phyloP scores from a whole-genome alignment of 176 grass and related monocot species.

The Cenchrus americanus region DNA sequence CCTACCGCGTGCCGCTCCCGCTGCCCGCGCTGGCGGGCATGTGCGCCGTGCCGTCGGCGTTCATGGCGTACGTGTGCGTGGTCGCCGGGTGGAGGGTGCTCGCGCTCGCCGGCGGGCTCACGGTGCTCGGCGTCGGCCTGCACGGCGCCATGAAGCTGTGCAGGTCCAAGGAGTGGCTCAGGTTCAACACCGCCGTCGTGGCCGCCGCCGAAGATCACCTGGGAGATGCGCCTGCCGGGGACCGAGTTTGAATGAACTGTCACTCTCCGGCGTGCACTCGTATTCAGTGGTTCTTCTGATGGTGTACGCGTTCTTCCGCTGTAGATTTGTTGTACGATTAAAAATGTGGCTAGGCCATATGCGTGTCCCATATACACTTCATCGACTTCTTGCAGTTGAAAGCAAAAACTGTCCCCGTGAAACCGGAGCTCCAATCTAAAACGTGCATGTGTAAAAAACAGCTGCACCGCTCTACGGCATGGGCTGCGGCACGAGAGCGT shows the following conservation, averaged over 20 bases:
- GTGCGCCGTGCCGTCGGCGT: slow-evolving; percentile 41
- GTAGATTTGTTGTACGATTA: too few relatives aligned
- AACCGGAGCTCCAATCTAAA: too few relatives aligned
- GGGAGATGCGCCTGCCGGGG: not conserved
- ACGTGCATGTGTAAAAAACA: too few relatives aligned
- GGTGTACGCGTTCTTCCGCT: too few relatives aligned
- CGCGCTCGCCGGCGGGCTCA: slow-evolving; percentile 22
- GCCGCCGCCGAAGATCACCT: not conserved
- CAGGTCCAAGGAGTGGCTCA: slow-evolving; percentile 47
- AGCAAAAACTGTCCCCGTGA: too few relatives aligned
- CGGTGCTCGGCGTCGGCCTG: slow-evolving; percentile 31
- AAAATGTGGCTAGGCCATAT: too few relatives aligned
- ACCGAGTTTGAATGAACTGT: not conserved
- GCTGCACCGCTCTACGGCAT: too few relatives aligned
- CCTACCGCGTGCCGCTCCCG: slow-evolving; percentile 50
- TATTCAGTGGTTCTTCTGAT: too few relatives aligned
- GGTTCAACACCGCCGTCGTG: slow-evolving; percentile 26
- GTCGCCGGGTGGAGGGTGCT: slow-evolving; percentile 42
- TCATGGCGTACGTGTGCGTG: slow-evolving; percentile 34
- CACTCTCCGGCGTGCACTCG: not conserved
- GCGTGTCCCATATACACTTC: too few relatives aligned
- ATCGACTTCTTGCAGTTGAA: too few relatives aligned
- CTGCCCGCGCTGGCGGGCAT: slow-evolving; percentile 35
- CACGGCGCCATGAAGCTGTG: slow-evolving; percentile 49
- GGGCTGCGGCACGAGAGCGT: too few relatives aligned